These are phyloP conservation scores for Chaetomium globosum DNA, from an alignment of 2,329 filamentous ascomycete species.

Conservation along the genomic window DNA sequence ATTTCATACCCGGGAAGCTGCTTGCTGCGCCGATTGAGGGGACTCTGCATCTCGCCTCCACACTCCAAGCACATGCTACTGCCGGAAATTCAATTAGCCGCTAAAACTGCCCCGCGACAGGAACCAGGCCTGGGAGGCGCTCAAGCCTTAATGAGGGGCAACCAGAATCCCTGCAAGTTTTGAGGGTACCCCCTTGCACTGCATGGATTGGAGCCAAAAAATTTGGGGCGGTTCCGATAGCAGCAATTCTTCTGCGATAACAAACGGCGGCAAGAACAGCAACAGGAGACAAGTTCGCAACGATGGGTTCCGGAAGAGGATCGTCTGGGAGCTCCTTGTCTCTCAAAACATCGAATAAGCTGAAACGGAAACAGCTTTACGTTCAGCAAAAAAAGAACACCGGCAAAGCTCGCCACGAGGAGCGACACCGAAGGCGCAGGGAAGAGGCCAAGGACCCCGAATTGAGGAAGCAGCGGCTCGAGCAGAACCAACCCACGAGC, in stretches of 20 bases:
- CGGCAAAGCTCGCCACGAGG: constrained; percentile 73
- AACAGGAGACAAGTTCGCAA: constrained; percentile 14
- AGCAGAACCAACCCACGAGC: constrained; percentile 76
- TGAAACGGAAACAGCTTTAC: constrained; percentile 75
- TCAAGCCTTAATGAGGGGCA: constrained; percentile 20
- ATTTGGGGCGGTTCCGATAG: constrained; percentile 21
- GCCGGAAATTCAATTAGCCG: constrained; percentile 36
- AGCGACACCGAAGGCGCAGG: constrained; percentile 76
- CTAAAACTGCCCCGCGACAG: constrained; percentile 29
- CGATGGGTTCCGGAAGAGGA: constrained; percentile 36
- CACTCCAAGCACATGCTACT: constrained; percentile 14
- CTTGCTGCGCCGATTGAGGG: constrained; percentile 30
- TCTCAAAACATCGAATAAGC: constrained; percentile 66
- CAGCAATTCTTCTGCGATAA: constrained; percentile 15
- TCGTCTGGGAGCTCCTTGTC: constrained; percentile 42
- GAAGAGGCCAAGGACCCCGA: constrained; percentile 83
- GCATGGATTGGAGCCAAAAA: constrained; percentile 24
- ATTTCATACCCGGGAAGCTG: constrained; percentile 26
- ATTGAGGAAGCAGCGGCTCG: constrained; percentile 71
- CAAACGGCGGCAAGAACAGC: constrained; percentile 26
- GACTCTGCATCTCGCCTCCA: constrained; percentile 25
- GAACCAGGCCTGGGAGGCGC: background rate
- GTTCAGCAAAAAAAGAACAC: constrained; percentile 77
- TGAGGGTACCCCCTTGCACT: constrained; percentile 21
- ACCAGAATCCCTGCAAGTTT: constrained; percentile 18